Base-by-base conservation (phyloP, 1,284 basidiomycete genomes). In the Malassezia sp. region DNA sequence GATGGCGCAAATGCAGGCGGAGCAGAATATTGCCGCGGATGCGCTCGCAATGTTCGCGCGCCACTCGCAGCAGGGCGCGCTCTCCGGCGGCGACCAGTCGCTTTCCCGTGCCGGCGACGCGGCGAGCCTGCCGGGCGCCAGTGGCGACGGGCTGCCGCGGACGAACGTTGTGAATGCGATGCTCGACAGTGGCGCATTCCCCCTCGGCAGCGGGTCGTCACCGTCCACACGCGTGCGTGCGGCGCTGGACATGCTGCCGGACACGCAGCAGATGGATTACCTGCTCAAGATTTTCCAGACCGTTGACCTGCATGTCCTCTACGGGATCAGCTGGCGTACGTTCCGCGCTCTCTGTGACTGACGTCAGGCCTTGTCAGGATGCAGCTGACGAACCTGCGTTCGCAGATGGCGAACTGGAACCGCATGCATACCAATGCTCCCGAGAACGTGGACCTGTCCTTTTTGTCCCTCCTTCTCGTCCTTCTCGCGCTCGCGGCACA, bases 241-340 rank as follows among this genome's bases (percentile, higher is more conserved):
- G 22, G 56, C 60, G 38, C 43, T 63, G 11, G 60, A 59, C 26
- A 46, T 57, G 18, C 46, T 63, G 12, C 60, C 60, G 9, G 58
- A 59, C 44, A 54, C 57, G 24, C 60, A 63, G 33, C 58, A 59
- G 15, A 54, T 54, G 33, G 58, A 63, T 26, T 57, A 59, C n/a
- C 52, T 63, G 20, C 52, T 63, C 39, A 56, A 57, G 41, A 57
- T 54, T 22, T 34, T 63, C n/a, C 56, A 59, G 15, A 53, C 54
- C 1, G 57, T 61, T 31, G 61, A 63, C 28, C 42, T 47, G 43
- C 53, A 54, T 17, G 52, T 57, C 2, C 52, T 52, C 1, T 56
- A 59, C 27, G 61, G 59, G 20, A 57, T 63, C 41, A 59, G 54
- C 26, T 63, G 61, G 61, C 54, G 57, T n/a, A n/a, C n/a, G n/a